These are phyloP conservation scores for Penicillium sp. DNA, from an alignment of 2,329 filamentous ascomycete species.

Conservation along the genomic window DNA sequence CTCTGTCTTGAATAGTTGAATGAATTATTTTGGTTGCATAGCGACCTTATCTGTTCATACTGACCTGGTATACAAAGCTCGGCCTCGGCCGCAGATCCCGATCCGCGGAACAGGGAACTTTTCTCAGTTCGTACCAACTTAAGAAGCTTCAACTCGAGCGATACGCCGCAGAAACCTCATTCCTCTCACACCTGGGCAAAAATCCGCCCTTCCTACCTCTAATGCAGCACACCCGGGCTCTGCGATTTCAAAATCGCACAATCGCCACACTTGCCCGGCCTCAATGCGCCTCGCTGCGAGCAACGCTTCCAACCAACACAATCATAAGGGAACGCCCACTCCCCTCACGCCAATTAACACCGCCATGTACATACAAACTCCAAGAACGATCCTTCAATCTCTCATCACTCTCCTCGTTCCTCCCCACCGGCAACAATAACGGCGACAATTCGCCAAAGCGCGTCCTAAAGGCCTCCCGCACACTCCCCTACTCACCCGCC, in stretches of 20 bases:
- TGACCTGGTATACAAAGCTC: neutral
- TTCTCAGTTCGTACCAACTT: neutral
- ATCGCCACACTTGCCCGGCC: neutral
- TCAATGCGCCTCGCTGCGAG: neutral
- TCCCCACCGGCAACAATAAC: constrained; percentile 22
- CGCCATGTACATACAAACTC: neutral
- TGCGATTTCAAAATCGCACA: constrained; percentile 18
- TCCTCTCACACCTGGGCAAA: no score
- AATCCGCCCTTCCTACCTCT: neutral
- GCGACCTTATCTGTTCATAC: neutral
- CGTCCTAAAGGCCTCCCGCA: constrained; percentile 70
- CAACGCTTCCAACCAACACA: neutral
- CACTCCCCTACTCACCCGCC: constrained; percentile 70
- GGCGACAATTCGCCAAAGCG: constrained; percentile 53
- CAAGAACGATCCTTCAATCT: constrained; percentile 25
- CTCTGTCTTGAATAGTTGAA: no score
- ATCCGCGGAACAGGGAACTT: constrained; percentile 10
- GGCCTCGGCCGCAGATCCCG: constrained; percentile 20
- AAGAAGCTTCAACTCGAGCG: neutral
- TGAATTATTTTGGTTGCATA: no score
- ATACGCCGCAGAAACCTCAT: neutral
- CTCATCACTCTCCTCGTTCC: constrained; percentile 31
- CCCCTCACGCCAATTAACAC: constrained; percentile 3
- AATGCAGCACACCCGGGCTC: constrained; percentile 13
- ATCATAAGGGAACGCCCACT: neutral